These are phyloP conservation scores for Saccharomycopsis javanensis DNA, from an alignment of 805 yeast genomes.

Conservation along the genomic window DNA sequence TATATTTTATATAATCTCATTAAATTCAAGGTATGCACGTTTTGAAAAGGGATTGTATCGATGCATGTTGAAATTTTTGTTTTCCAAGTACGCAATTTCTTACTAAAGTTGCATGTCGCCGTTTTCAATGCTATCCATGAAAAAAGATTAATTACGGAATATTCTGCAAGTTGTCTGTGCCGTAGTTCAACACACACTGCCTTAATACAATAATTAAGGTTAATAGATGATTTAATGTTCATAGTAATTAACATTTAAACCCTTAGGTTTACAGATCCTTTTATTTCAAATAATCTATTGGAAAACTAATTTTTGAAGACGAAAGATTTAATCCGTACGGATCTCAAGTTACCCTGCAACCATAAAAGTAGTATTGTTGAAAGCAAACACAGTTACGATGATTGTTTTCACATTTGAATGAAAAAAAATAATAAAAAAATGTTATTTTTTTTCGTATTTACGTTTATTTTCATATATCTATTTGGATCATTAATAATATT, in stretches of 20 bases:
- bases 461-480: too few relatives aligned
- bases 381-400: too few relatives aligned
- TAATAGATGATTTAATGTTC: background rate
- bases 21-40: background rate
- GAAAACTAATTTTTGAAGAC: too few relatives aligned
- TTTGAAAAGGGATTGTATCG: background rate
- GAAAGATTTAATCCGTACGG: too few relatives aligned
- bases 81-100: background rate
- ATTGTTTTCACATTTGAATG: too few relatives aligned
- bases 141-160: background rate
- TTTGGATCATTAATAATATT: too few relatives aligned
- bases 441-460: too few relatives aligned
- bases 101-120: background rate
- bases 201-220: background rate
- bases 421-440: too few relatives aligned
- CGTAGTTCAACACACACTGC: background rate
- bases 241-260: background rate
- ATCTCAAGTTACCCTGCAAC: too few relatives aligned
- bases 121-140: background rate
- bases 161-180: background rate
- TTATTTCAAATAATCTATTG: too few relatives aligned
- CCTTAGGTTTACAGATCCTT: too few relatives aligned
- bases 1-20: background rate
- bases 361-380: too few relatives aligned
- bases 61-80: background rate